Conservation (phyloP, 164 flowering plant genomes). For the Stephania yunnanensis region DNA sequence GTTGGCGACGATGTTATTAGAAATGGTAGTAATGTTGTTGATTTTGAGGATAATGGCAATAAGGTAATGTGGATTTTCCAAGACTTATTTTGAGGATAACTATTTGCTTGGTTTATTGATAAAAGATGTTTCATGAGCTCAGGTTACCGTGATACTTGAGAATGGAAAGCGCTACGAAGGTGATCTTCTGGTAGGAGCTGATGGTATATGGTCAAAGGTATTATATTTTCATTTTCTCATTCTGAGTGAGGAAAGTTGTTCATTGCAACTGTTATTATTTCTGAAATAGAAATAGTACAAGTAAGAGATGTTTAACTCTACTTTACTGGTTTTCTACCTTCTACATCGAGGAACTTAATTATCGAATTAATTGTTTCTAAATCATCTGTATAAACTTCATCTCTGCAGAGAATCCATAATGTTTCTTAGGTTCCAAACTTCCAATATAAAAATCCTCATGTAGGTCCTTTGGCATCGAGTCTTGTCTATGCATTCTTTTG, state of each 20-base stretch:
- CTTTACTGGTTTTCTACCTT: no score
- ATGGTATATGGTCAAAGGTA: slow-evolving; percentile 99
- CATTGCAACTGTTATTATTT: no score
- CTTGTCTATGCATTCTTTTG: background rate
- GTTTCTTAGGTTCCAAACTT: background rate
- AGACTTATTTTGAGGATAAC: background rate
- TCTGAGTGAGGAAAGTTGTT: no score
- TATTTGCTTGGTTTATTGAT: background rate
- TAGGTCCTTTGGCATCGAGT: background rate
- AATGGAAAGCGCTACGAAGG: slow-evolving; percentile 77
- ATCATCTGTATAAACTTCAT: no score
- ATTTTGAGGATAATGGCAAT: slow-evolving; percentile 67
- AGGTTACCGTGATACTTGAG: slow-evolving; percentile 82
- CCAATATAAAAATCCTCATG: background rate
- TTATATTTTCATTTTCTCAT: background rate
- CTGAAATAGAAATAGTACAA: background rate
- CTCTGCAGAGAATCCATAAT: background rate
- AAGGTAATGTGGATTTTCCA: slow-evolving; percentile 41
- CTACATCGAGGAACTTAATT: no score
- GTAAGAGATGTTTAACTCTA: background rate
- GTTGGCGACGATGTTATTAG: slow-evolving; percentile 74
- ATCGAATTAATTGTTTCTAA: no score
- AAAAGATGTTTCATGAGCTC: slow-evolving; percentile 7
- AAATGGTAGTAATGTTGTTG: slow-evolving; percentile 76
- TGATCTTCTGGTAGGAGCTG: slow-evolving; percentile 92